These are phyloP conservation scores for Amylocarpus encephaloides DNA, from an alignment of 2,329 filamentous ascomycete genomes.

Conservation along the genomic window DNA sequence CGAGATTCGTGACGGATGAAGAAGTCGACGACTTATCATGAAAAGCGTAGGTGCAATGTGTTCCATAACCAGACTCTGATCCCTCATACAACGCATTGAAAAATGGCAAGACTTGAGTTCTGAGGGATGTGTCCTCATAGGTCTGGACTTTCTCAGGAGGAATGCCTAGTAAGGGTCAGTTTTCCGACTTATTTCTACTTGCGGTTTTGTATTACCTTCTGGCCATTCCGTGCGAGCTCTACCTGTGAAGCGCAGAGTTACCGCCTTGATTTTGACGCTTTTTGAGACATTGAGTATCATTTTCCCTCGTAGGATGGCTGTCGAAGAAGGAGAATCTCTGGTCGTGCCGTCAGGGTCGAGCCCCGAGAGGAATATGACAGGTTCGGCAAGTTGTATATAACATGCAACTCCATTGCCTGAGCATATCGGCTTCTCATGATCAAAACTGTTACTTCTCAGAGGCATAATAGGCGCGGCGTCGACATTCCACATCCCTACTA, in stretches of 20 bases:
- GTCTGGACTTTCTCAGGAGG: slow-evolving; percentile 80
- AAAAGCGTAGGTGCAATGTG: slow-evolving; percentile 51
- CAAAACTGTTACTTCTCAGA: slow-evolving; percentile 24
- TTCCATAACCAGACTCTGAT: slow-evolving; percentile 54
- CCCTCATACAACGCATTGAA: slow-evolving; percentile 70
- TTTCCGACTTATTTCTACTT: background rate
- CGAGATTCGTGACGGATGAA: slow-evolving; percentile 25
- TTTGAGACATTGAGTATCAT: slow-evolving; percentile 79
- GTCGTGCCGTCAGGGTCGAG: slow-evolving; percentile 52
- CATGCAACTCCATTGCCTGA: slow-evolving; percentile 70
- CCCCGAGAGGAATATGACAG: slow-evolving; percentile 72
- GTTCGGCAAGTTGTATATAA: slow-evolving; percentile 69
- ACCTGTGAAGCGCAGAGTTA: slow-evolving; percentile 80
- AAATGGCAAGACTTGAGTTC: slow-evolving; percentile 85
- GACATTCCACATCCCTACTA: slow-evolving; percentile 1
- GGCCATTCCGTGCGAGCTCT: slow-evolving; percentile 91
- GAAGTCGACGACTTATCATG: slow-evolving; percentile 22
- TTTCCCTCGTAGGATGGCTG: slow-evolving; percentile 79
- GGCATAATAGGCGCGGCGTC: slow-evolving; percentile 3
- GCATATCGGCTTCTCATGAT: slow-evolving; percentile 61
- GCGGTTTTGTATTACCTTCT: slow-evolving; percentile 56
- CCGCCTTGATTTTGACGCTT: slow-evolving; percentile 84
- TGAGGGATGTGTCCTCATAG: slow-evolving; percentile 75
- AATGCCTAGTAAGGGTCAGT: slow-evolving; percentile 49
- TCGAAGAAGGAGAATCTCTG: slow-evolving; percentile 33